Evolutionary conservation across 495 filamentous ascomycete genomes (phyloP), one percentile per base, ranked within the genome.

Genomic region (Aspergillus biplanus): DNA sequence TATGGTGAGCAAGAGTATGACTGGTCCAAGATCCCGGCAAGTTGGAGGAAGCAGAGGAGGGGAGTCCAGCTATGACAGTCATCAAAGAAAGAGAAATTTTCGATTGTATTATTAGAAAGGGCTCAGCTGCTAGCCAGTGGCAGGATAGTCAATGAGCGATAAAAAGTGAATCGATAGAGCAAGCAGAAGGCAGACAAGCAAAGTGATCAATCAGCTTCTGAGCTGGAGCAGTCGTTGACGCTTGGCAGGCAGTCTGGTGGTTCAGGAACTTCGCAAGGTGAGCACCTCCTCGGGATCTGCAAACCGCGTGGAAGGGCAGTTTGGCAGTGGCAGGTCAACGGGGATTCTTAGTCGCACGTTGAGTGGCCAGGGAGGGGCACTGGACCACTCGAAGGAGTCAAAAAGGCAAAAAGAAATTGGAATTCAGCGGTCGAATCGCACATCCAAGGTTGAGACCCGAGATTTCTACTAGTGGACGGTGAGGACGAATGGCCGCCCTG

Each of bases 251-350:
- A 50, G 44, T 35, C 33, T 39, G 54, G 42, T 54, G 52, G 52
- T n/a, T 54, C 52, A 54, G 52, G 52, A 54, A 57, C 48, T 44
- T 49, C 55, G 37, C 48, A 35, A 47, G 44, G 31, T 55, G 59
- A 52, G 56, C 58, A 42, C 47, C 63, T 39, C 59, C 54, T 54
- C 58, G 59, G 56, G 64, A 66, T 66, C 64, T 62, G 56, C 64
- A 63, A 52, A 48, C 59, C 49, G 48, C 59, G 44, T 49, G 31
- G 31, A 53, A 12, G 34, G 49, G 53, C 44, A 46, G 35, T 57
- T 59, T 57, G 39, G 21, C 37, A 27, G 49, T 56, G 48, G 57
- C 39, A 55, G 62, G 56, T 39, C 37, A 57, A 47, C 52, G 9
- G 32, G 53, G 48, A 12, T 11, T 34, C 42, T 34, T 52, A 52